Conservation (phyloP, 2,329 filamentous ascomycete species). For the Pseudofabraea citricarpa region DNA sequence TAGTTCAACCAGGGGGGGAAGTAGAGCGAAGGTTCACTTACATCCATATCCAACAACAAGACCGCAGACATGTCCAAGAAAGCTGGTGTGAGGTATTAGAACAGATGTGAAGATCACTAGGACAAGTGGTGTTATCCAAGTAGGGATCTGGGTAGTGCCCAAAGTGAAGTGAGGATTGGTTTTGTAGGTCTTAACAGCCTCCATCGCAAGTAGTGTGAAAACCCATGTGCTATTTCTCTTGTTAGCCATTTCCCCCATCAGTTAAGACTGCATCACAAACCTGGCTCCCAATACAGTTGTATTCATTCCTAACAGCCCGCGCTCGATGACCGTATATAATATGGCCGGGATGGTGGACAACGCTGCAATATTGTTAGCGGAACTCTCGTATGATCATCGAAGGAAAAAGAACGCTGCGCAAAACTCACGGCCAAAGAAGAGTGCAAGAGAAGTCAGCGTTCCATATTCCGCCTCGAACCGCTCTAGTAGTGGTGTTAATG, state of each 20-base stretch:
- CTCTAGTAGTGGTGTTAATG: slow-evolving; percentile 83
- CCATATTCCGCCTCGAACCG: slow-evolving; percentile 91
- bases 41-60: slow-evolving; percentile 82
- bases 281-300: slow-evolving; percentile 77
- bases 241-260: slow-evolving; percentile 14
- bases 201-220: slow-evolving; percentile 78
- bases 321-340: slow-evolving; percentile 76
- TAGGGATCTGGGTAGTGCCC: slow-evolving; percentile 67
- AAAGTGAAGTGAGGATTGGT: slow-evolving; percentile 73
- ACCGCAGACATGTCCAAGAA: slow-evolving; percentile 82
- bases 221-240: slow-evolving; percentile 74
- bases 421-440: slow-evolving; percentile 85
- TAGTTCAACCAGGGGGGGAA: neutral
- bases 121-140: slow-evolving; percentile 84
- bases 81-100: slow-evolving; percentile 74
- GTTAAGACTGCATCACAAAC: slow-evolving; percentile 39
- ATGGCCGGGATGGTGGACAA: slow-evolving; percentile 78
- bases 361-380: slow-evolving; percentile 40
- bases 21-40: slow-evolving; percentile 37
- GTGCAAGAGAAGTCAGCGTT: slow-evolving; percentile 77
- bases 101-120: slow-evolving; percentile 70
- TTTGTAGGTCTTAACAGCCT: slow-evolving; percentile 81
- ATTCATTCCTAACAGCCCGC: slow-evolving; percentile 64
- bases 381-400: too few relatives aligned
- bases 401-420: too few relatives aligned